These are phyloP conservation scores for Sorghum bicolor DNA, from an alignment of 176 grass and related monocot species.

Conservation along the genomic window DNA sequence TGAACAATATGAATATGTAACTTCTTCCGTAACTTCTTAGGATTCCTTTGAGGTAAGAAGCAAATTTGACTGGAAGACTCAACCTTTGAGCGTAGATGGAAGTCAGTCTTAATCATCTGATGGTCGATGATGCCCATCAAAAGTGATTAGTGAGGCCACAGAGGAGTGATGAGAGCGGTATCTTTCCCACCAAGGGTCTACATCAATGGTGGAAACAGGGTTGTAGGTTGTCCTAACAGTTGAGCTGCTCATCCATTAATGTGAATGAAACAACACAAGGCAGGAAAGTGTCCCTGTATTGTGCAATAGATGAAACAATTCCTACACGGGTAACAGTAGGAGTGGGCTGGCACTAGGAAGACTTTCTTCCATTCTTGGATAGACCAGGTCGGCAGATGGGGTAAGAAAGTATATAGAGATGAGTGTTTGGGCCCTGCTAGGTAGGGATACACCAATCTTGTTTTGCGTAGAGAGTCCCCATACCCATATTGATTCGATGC, in stretches of 20 bases:
- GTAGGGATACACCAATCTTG: constrained; percentile 18
- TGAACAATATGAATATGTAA: not conserved
- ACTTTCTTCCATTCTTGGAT: not conserved
- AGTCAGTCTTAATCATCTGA: not conserved
- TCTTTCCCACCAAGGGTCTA: not conserved
- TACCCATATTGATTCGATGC: constrained; percentile 13
- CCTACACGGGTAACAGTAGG: not conserved
- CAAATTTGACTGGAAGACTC: not conserved
- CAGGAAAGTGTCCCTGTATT: constrained; percentile 6
- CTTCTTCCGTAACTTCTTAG: not conserved
- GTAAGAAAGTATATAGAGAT: not conserved
- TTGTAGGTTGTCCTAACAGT: not conserved
- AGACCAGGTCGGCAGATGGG: not conserved
- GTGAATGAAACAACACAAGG: not conserved
- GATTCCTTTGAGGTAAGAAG: not conserved
- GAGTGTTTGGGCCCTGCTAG: constrained; percentile 7
- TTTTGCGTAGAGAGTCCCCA: not conserved
- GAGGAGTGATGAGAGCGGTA: not conserved
- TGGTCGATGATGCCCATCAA: not conserved
- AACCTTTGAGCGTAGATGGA: not conserved
- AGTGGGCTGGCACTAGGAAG: not conserved
- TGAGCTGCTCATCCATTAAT: not conserved
- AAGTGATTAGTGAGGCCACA: not conserved
- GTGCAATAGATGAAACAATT: constrained; percentile 1
- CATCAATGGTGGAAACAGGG: not conserved